Evolutionary conservation across 2,329 filamentous ascomycete species (phyloP), one percentile per base, ranked within the genome.

Genomic region (Metarhizium robertsii): DNA sequence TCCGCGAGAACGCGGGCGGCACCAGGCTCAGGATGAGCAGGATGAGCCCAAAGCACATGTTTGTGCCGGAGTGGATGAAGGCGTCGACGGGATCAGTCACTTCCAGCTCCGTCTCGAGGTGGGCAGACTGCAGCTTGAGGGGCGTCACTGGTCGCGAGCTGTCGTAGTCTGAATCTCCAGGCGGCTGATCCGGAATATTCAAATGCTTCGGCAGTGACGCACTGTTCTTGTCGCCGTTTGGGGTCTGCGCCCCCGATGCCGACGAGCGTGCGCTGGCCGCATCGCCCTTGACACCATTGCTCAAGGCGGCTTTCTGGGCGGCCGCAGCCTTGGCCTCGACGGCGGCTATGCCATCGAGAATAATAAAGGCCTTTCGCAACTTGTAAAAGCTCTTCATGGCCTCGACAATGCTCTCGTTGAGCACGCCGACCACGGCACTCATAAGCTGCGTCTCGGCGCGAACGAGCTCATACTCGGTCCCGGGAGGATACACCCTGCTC

Each of bases 361-460:
- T 87, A 43, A 90, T 75, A 65, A 88, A 97, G 0, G 92, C 92
- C 68, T 95, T 95, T 59, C 92, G 80, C 62, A 97, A 72, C 71
- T 94, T 95, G 67, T 95, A 95, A 66, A 97, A 97, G 6, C 90
- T 90, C 71, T 87, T 90, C 69, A 97, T 82, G 16, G 85, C 90
- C 69, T 97, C 94, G 0, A 92, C 92, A 63, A 97, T 73, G 67
- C 89, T 96, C 74, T 97, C 94, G 61, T 95, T 95, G 63, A 97
- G 74, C 16, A 97, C 89, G 0, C 85, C 90, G 0, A 96, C 85
- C 1, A 99, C 86, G 0, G 92, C 92, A 55, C 83, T 81, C 87
- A 96, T 95, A 59, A 96, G 78, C 70, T 96, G 90, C 2, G 90
- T 83, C 73, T 96, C 85, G 4, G 91, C 89, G 57, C 90, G 83